A percentile compares a stretch with the other conserved stretches of the same genome.
Conservation (phyloP, 1,284 basidiomycete genomes). For the Apiotrichum siamense region DNA sequence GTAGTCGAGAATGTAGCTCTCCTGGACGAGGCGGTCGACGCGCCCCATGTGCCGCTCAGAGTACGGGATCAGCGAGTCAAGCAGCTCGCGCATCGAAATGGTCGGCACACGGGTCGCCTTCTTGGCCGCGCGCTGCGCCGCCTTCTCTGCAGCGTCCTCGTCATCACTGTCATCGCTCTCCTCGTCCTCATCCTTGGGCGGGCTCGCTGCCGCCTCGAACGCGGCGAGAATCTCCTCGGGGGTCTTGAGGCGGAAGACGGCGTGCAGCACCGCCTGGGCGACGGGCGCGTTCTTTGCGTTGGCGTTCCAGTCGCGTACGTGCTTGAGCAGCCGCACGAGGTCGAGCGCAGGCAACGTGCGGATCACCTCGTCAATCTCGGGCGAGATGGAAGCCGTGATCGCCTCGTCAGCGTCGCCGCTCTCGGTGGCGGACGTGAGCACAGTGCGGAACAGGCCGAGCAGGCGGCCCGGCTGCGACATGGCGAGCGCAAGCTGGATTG, state of each 20-base stretch:
- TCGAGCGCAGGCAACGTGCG: constrained; percentile 64
- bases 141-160: constrained; percentile 24
- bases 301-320: constrained; percentile 90
- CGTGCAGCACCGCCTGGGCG: constrained; percentile 79
- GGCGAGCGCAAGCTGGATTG: constrained; percentile 81
- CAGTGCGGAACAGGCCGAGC: constrained; percentile 67
- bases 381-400: constrained; percentile 55
- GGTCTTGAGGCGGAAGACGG: constrained; percentile 67
- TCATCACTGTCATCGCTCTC: constrained; percentile 31
- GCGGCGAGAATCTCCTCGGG: constrained; percentile 68
- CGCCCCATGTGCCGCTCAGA: constrained; percentile 84
- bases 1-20: constrained; percentile 90
- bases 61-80: constrained; percentile 85
- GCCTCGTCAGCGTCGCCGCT: constrained; percentile 2
- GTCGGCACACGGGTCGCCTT: constrained; percentile 15
- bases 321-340: constrained; percentile 72
- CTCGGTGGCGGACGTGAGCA: constrained; percentile 38
- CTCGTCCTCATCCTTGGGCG: constrained; percentile 21
- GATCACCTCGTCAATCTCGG: constrained; percentile 74
- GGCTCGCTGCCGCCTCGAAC: constrained; percentile 50
- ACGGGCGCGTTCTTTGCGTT: constrained; percentile 75
- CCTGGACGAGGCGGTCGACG: constrained; percentile 80
- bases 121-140: constrained; percentile 9
- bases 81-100: constrained; percentile 59
- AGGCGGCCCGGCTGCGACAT: constrained; percentile 91